phyloP scores from a whole-genome alignment of 2,329 filamentous ascomycete genomes.

The Cryoendolithus antarcticus region DNA sequence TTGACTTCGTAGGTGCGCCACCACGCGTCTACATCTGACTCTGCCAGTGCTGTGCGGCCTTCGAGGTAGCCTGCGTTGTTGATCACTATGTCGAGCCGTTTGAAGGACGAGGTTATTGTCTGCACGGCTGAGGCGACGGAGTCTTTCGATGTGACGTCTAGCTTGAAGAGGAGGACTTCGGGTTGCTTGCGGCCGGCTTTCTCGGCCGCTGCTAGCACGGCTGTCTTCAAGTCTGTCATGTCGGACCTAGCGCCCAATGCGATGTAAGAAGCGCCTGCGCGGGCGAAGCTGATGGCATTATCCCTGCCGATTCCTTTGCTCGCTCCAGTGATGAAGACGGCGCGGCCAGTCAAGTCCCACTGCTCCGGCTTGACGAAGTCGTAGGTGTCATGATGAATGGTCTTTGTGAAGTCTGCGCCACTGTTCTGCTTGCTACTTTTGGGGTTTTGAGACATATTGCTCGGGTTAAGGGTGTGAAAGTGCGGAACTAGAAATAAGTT shows the following conservation, averaged over 20 bases:
- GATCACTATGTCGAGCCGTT: slow-evolving; percentile 25
- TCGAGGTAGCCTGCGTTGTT: slow-evolving; percentile 25
- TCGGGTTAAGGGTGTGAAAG: no score
- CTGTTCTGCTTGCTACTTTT: slow-evolving; percentile 2
- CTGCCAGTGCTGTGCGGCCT: slow-evolving; percentile 10
- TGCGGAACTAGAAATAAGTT: no score
- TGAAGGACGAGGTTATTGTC: slow-evolving; percentile 21
- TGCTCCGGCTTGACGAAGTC: slow-evolving; percentile 30
- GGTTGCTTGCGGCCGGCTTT: slow-evolving; percentile 23
- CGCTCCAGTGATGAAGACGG: slow-evolving; percentile 42
- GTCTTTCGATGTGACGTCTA: slow-evolving; percentile 31
- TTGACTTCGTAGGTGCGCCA: slow-evolving; percentile 40
- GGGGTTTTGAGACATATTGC: slow-evolving; percentile 4
- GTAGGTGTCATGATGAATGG: slow-evolving; percentile 34
- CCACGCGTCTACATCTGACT: slow-evolving; percentile 29
- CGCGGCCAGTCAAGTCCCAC: slow-evolving; percentile 25
- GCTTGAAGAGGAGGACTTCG: slow-evolving; percentile 29
- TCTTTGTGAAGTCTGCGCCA: slow-evolving; percentile 14
- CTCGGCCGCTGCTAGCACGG: slow-evolving; percentile 26
- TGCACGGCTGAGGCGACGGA: slow-evolving; percentile 26
- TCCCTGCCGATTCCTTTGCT: slow-evolving; percentile 31
- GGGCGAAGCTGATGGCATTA: slow-evolving; percentile 43
- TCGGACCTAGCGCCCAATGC: slow-evolving; percentile 41
- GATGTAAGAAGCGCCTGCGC: slow-evolving; percentile 41
- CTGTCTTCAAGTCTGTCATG: slow-evolving; percentile 26